A percentile compares a stretch with the other conserved stretches of the same genome.
Conservation (phyloP, 306 rosid genomes). For the Quercus parvula region DNA sequence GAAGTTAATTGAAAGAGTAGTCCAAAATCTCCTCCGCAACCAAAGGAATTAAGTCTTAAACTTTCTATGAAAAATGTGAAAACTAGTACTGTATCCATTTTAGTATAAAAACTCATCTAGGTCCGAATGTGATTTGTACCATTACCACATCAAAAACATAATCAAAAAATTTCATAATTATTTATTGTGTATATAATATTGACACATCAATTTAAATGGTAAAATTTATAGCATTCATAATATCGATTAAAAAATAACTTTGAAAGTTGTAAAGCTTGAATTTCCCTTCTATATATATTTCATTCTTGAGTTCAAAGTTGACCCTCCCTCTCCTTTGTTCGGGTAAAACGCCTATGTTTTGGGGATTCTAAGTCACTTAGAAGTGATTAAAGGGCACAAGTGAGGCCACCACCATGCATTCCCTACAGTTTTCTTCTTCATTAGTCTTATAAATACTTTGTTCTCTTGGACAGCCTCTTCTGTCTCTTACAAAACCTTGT, state of each 20-base stretch:
- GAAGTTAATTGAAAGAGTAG: slow-evolving; percentile 7
- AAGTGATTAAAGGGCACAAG: slow-evolving; percentile 3
- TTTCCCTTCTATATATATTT: too few relatives aligned
- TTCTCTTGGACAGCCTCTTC: neutral
- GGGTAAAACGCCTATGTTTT: neutral
- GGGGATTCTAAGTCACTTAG: neutral
- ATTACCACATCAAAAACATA: too few relatives aligned
- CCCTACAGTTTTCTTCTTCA: slow-evolving; percentile 1
- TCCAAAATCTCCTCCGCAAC: slow-evolving; percentile 39
- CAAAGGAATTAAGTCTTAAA: slow-evolving; percentile 38
- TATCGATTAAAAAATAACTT: too few relatives aligned
- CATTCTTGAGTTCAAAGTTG: too few relatives aligned
- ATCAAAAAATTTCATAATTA: too few relatives aligned
- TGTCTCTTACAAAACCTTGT: neutral
- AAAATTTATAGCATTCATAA: too few relatives aligned
- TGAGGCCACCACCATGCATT: neutral
- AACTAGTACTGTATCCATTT: neutral
- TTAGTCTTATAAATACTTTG: slow-evolving; percentile 11
- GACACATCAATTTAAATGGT: too few relatives aligned
- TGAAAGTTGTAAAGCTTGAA: too few relatives aligned
- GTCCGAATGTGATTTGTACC: too few relatives aligned
- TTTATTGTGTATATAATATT: too few relatives aligned
- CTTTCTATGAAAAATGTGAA: neutral
- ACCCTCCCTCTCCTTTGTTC: neutral
- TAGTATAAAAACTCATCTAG: too few relatives aligned